Conservation (phyloP, 2,329 filamentous ascomycete species). For the Penicillium sp. region DNA sequence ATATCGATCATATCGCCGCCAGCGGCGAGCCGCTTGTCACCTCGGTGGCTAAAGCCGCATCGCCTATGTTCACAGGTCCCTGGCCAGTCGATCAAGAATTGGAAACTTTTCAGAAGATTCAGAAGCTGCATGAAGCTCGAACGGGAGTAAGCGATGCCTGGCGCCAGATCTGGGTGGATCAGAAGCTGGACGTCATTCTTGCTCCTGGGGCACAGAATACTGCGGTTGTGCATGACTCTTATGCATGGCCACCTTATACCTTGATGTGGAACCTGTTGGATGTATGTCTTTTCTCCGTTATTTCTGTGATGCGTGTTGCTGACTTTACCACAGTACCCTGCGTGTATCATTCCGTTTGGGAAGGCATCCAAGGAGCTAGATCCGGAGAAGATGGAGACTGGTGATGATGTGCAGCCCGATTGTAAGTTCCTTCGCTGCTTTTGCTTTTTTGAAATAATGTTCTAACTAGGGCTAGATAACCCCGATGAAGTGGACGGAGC, state of each 20-base stretch:
- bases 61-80: conserved; percentile 28
- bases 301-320: background rate
- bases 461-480: conserved; percentile 34
- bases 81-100: conserved; percentile 27
- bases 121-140: conserved; percentile 43
- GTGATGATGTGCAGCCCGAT: conserved; percentile 27
- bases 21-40: conserved; percentile 48
- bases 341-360: conserved; percentile 49
- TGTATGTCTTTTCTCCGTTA: conserved; percentile 34
- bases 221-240: conserved; percentile 52
- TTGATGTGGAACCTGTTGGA: conserved; percentile 54
- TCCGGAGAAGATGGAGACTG: conserved; percentile 28
- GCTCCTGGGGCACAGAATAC: conserved; percentile 51
- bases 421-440: conserved; percentile 18
- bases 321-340: conserved; percentile 44
- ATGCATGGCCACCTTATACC: conserved; percentile 44
- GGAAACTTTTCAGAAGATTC: conserved; percentile 41
- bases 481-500: conserved; percentile 42
- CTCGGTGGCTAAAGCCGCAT: conserved; percentile 33
- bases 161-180: conserved; percentile 42
- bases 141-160: conserved; percentile 39
- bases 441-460: background rate
- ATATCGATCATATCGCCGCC: conserved; percentile 31
- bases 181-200: conserved; percentile 53
- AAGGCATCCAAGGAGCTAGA: conserved; percentile 46